Evolutionary conservation across 2,329 filamentous ascomycete genomes (phyloP), one percentile per base, ranked within the genome.

Genomic region (Neopestalotiopsis sp.): DNA sequence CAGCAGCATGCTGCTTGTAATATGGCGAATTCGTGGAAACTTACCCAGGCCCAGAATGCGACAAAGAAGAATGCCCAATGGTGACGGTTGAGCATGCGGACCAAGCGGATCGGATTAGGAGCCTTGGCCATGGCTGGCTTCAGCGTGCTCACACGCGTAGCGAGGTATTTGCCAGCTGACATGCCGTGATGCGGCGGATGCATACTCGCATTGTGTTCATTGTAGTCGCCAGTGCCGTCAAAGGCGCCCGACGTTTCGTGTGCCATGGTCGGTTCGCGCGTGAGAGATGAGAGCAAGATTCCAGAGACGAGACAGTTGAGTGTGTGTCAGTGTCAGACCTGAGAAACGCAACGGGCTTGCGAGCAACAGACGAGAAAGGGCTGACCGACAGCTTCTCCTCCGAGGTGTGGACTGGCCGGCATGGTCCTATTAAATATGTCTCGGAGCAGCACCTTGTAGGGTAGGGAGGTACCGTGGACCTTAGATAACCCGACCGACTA

Each of bases 31-130:
- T 1, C 9, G 9, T 5, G 17, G 7, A 12, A 4, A 76, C 83
- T 42, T 77, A 88, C 86, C 87, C 87, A 89, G n/a, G 85, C 87
- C 38, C 80, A 77, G 64, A 89, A 89, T 1, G 86, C 85, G 66
- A 89, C 80, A 10, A 78, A 74, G 75, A 89, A 89, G 69, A 88
- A 88, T 0, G 83, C 80, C 87, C 87, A 89, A 59, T 89, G 85
- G 49, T 81, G 82, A 40, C 78, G 76, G 68, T 78, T 84, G 67
- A 89, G 78, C 82, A 84, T 84, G 38, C 80, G 78, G 17, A 89
- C 52, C 30, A 88, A 76, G 34, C 75, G 80, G 70, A 87, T 79
- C 0, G 87, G 88, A 71, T 89, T 91, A 63, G 84, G 83, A 32
- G 86, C 78, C 66, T 84, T 83, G 59, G 82, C 76, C 83, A 89